phyloP scores from a whole-genome alignment of 257 asterid genomes.

The Ilex asprella region DNA sequence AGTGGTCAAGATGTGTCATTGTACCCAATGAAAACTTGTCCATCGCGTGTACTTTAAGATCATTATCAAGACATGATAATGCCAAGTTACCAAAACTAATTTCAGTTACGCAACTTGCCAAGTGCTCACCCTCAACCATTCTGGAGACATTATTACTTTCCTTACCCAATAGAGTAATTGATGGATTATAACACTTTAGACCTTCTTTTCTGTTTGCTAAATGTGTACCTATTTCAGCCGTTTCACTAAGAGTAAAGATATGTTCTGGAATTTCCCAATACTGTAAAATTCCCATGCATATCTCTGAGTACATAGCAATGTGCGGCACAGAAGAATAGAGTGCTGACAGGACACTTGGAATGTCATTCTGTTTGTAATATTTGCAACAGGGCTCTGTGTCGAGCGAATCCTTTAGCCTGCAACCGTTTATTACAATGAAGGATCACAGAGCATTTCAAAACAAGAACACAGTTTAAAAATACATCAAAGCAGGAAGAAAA shows the following conservation, averaged over 20 bases:
- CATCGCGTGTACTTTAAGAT: conserved; percentile 12
- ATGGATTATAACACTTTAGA: conserved; percentile 20
- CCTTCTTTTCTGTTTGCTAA: conserved; percentile 18
- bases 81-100: conserved; percentile 20
- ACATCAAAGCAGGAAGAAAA: neutral
- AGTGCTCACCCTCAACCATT: conserved; percentile 23
- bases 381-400: conserved; percentile 35
- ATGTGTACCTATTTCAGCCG: conserved; percentile 27
- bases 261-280: conserved; percentile 52
- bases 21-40: conserved; percentile 13
- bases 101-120: conserved; percentile 27
- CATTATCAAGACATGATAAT: conserved; percentile 8
- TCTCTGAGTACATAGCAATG: conserved; percentile 40
- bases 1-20: conserved; percentile 11
- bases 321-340: conserved; percentile 40
- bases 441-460: neutral
- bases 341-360: conserved; percentile 45
- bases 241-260: conserved; percentile 20
- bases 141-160: conserved; percentile 9
- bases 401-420: conserved; percentile 48
- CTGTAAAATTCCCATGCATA: conserved; percentile 59
- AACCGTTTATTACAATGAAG: conserved; percentile 7
- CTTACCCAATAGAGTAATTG: conserved; percentile 20
- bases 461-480: neutral
- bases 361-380: conserved; percentile 52